phyloP scores from a whole-genome alignment of 2,329 filamentous ascomycete genomes.

The Didymella segeticola region DNA sequence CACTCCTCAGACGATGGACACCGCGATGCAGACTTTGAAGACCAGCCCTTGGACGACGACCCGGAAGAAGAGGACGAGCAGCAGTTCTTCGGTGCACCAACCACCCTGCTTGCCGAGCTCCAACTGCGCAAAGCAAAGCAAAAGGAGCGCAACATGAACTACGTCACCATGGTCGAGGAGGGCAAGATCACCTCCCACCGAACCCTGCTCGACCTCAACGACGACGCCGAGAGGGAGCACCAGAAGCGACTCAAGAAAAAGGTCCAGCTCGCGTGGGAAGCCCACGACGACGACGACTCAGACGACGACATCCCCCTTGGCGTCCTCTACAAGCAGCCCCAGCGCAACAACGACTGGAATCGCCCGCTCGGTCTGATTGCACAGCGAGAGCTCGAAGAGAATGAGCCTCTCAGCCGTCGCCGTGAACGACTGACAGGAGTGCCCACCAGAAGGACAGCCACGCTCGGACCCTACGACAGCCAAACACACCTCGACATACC shows the following conservation, averaged over 20 bases:
- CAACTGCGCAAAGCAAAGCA: slow-evolving; percentile 90
- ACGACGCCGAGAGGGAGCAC: slow-evolving; percentile 84
- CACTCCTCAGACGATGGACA: slow-evolving; percentile 19
- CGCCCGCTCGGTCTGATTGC: slow-evolving; percentile 79
- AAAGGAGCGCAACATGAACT: slow-evolving; percentile 76
- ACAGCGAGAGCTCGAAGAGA: slow-evolving; percentile 85
- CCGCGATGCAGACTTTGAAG: slow-evolving; percentile 25
- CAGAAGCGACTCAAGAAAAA: slow-evolving; percentile 75
- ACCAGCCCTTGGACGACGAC: slow-evolving; percentile 24
- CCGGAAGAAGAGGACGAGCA: slow-evolving; percentile 51
- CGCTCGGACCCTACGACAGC: slow-evolving; percentile 28
- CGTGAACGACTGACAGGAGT: slow-evolving; percentile 73
- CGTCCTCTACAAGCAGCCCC: slow-evolving; percentile 68
- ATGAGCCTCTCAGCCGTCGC: slow-evolving; percentile 82
- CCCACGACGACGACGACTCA: slow-evolving; percentile 57
- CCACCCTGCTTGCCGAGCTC: slow-evolving; percentile 89
- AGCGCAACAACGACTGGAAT: slow-evolving; percentile 55
- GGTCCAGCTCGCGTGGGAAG: slow-evolving; percentile 91
- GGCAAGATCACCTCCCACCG: slow-evolving; percentile 74
- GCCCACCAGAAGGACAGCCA: slow-evolving; percentile 27
- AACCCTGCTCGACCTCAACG: slow-evolving; percentile 88
- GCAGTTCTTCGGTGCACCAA: slow-evolving; percentile 74
- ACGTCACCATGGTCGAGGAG: slow-evolving; percentile 68
- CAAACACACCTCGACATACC: slow-evolving; percentile 38
- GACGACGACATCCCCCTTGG: slow-evolving; percentile 88